Evolutionary conservation across 257 asterid species (phyloP).

Genomic region (Solanum medicagineum): DNA sequence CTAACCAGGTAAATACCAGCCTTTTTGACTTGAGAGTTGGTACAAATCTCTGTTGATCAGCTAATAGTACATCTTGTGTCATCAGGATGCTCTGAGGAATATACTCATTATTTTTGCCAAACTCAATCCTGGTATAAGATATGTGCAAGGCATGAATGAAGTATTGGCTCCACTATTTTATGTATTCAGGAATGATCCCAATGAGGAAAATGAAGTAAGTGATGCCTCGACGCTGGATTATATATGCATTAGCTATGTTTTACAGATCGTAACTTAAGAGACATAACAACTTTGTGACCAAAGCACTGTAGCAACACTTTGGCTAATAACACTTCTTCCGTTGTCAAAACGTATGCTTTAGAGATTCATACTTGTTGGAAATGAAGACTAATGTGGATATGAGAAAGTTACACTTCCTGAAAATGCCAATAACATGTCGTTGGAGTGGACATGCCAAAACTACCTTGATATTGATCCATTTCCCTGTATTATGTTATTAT

Average conservation of each 20-base stretch:
- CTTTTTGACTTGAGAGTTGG: neutral
- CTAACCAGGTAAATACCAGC: conserved; percentile 51
- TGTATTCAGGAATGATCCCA: conserved; percentile 70
- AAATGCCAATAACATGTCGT: neutral
- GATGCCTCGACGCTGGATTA: neutral
- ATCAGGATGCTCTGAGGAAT: conserved; percentile 67
- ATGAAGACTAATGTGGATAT: neutral
- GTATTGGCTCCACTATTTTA: conserved; percentile 75
- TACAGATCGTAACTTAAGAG: neutral
- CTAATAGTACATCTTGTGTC: conserved; percentile 4
- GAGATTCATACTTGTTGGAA: neutral
- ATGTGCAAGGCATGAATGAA: conserved; percentile 99
- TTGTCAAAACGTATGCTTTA: neutral
- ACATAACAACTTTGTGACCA: neutral
- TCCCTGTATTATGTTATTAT: neutral
- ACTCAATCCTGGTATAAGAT: conserved; percentile 95
- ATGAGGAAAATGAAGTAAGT: conserved; percentile 63
- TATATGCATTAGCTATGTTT: neutral
- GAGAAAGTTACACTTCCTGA: neutral
- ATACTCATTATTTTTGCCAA: conserved; percentile 78
- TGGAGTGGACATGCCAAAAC: neutral
- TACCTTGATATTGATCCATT: neutral
- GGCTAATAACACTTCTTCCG: neutral
- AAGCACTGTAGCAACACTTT: neutral
- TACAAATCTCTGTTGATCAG: neutral